Base-by-base conservation (phyloP, 2,329 filamentous ascomycete genomes). In the Orbilia brochopaga region DNA sequence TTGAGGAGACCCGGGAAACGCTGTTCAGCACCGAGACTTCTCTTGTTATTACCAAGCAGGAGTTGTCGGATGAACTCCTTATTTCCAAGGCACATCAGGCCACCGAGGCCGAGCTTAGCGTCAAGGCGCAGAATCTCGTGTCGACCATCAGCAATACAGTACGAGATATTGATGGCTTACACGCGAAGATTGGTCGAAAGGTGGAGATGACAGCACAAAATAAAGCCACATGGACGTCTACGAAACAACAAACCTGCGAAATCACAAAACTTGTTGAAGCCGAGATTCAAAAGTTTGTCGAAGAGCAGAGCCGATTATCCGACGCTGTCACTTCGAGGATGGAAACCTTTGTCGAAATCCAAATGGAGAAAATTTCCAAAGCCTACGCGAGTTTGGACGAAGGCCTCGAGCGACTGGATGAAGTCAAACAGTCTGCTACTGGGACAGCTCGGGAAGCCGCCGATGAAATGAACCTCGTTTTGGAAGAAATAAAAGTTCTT, bases 401-500 rank as follows among this genome's bases (percentile, higher is more conserved):
- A 51, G 90, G 92, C 76, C 83, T 89, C 7, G 81, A 83, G 6
- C 83, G 84, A 0, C 91, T 96, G 75, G 83, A 86, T 42, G 82
- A 84, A 17, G 90, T 89, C 0, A 87, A 88, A 78, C 82, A 83
- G 56, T 89, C 91, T 1, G 90, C 89, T 76, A 62, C 69, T 0
- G 53, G 51, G 21, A 58, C 55, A n/a, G 62, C 61, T 19, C 61
- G 69, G 7, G 62, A 66, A 32, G 69, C 50, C 6, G 62, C 69
- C 10, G 87, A 92, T 53, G 89, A 92, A 64, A 92, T 97, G 90
- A 92, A 97, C 76, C 83, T 86, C n/a, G 88, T 96, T 1, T 83
- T 99, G 8, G 90, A 94, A 76, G 93, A 96, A 78, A 96, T 97
- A 78, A 92, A 92, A 78, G 87, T 86, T n/a, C 83, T 97, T 23